phyloP scores from a whole-genome alignment of 2,329 filamentous ascomycete genomes.

The Penicillium verrucosum region DNA sequence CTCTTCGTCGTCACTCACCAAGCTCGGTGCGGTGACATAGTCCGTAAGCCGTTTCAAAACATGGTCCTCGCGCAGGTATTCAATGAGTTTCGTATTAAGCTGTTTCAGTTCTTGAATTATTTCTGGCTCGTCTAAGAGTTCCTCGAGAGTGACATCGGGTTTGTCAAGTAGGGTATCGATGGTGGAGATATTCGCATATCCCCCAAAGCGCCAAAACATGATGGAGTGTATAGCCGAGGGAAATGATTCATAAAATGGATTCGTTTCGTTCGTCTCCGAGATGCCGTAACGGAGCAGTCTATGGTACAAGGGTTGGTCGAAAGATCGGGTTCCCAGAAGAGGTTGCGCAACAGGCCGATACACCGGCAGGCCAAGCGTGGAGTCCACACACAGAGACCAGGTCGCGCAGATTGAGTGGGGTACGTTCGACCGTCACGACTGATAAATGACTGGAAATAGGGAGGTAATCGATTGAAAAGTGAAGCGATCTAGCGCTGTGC shows the following conservation, averaged over 20 bases:
- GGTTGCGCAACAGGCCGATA: conserved; percentile 21
- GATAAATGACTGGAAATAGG: neutral
- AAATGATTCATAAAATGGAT: conserved; percentile 38
- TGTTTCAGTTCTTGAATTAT: conserved; percentile 97
- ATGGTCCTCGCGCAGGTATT: conserved; percentile 85
- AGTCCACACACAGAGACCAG: conserved; percentile 19
- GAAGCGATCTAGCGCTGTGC: conserved; percentile 23
- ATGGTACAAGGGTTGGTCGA: conserved; percentile 24
- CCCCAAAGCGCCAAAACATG: conserved; percentile 99
- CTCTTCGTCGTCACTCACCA: conserved; percentile 51
- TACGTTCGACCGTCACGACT: conserved; percentile 2
- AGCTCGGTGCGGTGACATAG: conserved; percentile 78
- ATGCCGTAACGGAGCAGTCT: conserved; percentile 28
- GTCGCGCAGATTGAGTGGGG: conserved; percentile 14
- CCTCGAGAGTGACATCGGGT: conserved; percentile 88
- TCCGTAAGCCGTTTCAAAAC: conserved; percentile 81
- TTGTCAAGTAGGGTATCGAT: conserved; percentile 97
- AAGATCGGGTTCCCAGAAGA: conserved; percentile 11
- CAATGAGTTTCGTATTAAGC: conserved; percentile 95
- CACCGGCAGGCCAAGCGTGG: conserved; percentile 14
- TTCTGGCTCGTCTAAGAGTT: conserved; percentile 92
- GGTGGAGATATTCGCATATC: conserved; percentile 94
- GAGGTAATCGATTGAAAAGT: conserved; percentile 5
- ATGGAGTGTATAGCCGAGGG: conserved; percentile 49
- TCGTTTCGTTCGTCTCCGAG: conserved; percentile 25